Evolutionary conservation across 2,329 filamentous ascomycete genomes (phyloP).

Genomic region (Phyllosticta citribraziliensis): DNA sequence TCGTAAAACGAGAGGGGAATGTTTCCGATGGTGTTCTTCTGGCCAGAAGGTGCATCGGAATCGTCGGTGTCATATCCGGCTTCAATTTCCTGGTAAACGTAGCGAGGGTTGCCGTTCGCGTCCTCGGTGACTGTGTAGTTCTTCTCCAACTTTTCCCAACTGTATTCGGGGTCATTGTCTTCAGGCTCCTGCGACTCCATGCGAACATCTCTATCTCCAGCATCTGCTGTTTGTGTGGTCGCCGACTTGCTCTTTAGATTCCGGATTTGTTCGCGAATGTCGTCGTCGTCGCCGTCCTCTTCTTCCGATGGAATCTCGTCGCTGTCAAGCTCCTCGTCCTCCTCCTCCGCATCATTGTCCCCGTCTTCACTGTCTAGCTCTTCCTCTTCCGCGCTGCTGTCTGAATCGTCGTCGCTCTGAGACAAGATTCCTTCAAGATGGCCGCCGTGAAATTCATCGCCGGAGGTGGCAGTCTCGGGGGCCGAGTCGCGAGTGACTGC

Average conservation of each 20-base stretch:
- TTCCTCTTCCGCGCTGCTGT: constrained; percentile 17
- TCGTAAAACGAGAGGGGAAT: constrained; percentile 95
- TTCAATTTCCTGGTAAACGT: constrained; percentile 88
- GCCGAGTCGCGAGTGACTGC: constrained; percentile 28
- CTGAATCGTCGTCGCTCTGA: constrained; percentile 32
- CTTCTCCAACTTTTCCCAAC: constrained; percentile 21
- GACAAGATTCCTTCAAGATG: constrained; percentile 33
- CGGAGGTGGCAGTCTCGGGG: constrained; percentile 16
- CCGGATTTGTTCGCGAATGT: constrained; percentile 35
- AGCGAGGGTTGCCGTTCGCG: constrained; percentile 82
- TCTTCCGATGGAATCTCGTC: constrained; percentile 32
- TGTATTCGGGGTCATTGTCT: constrained; percentile 14
- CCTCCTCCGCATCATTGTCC: constrained; percentile 20
- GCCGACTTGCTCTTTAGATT: constrained; percentile 27
- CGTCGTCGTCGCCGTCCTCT: constrained; percentile 31
- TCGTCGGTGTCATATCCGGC: constrained; percentile 95
- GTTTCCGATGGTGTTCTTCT: constrained; percentile 85
- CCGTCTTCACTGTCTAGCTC: constrained; percentile 18
- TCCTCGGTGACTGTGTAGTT: constrained; percentile 61
- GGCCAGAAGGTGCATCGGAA: constrained; percentile 61
- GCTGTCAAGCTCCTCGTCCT: constrained; percentile 28
- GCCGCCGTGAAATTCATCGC: constrained; percentile 25
- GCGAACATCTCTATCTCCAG: constrained; percentile 10
- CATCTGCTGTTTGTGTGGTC: constrained; percentile 13
- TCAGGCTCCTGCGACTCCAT: constrained; percentile 16